A percentile compares a stretch with the other conserved stretches of the same genome.
Evolutionary conservation across 192 early-diverging fungal species (phyloP).

Genomic region (Phycomyces blakesleeanus): DNA sequence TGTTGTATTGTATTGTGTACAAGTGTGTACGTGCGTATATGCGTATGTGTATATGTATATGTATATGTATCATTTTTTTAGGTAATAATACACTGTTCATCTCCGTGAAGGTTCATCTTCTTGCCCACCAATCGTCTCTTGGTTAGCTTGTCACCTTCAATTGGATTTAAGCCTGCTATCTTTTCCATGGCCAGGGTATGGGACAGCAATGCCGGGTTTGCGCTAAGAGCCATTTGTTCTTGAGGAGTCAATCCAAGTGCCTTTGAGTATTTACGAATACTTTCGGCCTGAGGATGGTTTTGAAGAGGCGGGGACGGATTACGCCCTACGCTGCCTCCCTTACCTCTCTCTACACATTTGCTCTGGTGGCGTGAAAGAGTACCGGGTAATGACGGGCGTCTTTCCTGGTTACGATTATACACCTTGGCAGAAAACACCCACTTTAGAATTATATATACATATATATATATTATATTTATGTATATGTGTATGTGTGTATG

Average conservation of each 20-base stretch:
- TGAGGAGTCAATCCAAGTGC: constrained; percentile 24
- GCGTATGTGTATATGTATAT: too few relatives aligned
- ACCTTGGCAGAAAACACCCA: constrained; percentile 37
- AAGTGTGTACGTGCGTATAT: too few relatives aligned
- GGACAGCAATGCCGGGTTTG: constrained; percentile 21
- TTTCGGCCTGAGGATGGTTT: constrained; percentile 13
- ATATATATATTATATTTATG: too few relatives aligned
- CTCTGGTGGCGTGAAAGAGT: neutral
- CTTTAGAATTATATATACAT: constrained; percentile 15
- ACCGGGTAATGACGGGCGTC: neutral
- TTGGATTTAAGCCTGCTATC: neutral
- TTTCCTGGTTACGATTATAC: constrained; percentile 19
- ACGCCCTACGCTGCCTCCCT: neutral
- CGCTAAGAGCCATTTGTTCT: constrained; percentile 23
- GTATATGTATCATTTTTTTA: neutral
- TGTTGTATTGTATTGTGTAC: too few relatives aligned
- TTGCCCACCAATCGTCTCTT: constrained; percentile 1
- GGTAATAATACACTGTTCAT: constrained; percentile 9
- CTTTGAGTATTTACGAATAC: constrained; percentile 20
- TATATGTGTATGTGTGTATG: too few relatives aligned
- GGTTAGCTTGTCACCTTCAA: neutral
- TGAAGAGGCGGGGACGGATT: neutral
- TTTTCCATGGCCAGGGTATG: constrained; percentile 20
- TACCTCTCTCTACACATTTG: neutral
- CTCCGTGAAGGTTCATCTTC: constrained; percentile 2